phyloP scores from a whole-genome alignment of 2,329 filamentous ascomycete species.

The Rhynchosporium graminicola region DNA sequence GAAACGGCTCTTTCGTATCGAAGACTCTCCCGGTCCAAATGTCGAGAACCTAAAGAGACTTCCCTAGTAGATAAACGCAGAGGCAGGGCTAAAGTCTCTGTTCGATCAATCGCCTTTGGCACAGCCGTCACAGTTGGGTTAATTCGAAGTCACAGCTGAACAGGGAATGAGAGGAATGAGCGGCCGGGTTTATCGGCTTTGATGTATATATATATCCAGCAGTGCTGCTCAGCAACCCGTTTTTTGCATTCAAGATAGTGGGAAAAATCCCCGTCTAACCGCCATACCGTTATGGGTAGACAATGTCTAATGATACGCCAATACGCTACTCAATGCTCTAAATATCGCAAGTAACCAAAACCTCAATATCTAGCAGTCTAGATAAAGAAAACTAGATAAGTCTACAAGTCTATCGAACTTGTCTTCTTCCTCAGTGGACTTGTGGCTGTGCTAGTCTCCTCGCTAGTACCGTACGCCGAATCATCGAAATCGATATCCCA shows the following conservation, averaged over 20 bases:
- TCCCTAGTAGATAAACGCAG: not conserved
- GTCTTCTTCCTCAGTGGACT: constrained; percentile 50
- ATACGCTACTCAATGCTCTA: not conserved
- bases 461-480: constrained; percentile 67
- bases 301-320: not conserved
- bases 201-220: not conserved
- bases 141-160: not conserved
- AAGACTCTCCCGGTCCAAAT: too few species aligned
- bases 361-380: not conserved
- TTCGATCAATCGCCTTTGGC: too few species aligned
- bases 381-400: not conserved
- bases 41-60: not conserved
- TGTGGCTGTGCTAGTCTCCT: constrained; percentile 67
- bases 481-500: constrained; percentile 99
- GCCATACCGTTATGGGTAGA: constrained; percentile 2
- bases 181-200: not conserved
- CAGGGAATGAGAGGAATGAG: not conserved
- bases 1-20: too few species aligned
- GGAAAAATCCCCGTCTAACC: constrained; percentile 4
- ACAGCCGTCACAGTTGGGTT: too few species aligned
- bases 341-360: constrained; percentile 11
- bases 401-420: constrained; percentile 18
- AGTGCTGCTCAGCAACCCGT: constrained; percentile 9
- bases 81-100: not conserved
- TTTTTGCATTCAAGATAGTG: not conserved